These are phyloP conservation scores for Mycena indigotica DNA, from an alignment of 768 basidiomycete species.

Conservation along the genomic window DNA sequence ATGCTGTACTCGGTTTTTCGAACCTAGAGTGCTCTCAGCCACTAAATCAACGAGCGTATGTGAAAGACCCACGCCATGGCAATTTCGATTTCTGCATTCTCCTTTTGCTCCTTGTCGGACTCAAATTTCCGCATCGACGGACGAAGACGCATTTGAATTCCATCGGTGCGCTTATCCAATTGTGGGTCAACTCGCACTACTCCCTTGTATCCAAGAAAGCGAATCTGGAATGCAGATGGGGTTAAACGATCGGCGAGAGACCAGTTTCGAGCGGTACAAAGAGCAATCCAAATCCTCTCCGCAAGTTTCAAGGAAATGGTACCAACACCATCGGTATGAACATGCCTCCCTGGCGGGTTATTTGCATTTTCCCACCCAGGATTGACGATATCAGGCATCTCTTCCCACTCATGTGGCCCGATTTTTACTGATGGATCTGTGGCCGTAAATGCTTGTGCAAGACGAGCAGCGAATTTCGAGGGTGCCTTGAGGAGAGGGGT, in stretches of 20 bases:
- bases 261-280: conserved; percentile 48
- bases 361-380: conserved; percentile 25
- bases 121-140: conserved; percentile 78
- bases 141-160: conserved; percentile 70
- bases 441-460: conserved; percentile 83
- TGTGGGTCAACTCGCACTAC: conserved; percentile 69
- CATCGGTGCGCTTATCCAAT: conserved; percentile 44
- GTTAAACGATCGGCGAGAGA: conserved; percentile 37
- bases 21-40: conserved; percentile 32
- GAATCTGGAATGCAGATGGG: conserved; percentile 70
- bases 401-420: conserved; percentile 57
- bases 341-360: conserved; percentile 28
- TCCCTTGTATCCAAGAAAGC: conserved; percentile 84
- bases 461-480: conserved; percentile 80
- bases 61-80: conserved; percentile 41
- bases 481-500: conserved; percentile 52
- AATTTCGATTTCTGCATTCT: conserved; percentile 70
- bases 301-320: conserved; percentile 68
- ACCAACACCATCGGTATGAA: conserved; percentile 80
- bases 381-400: conserved; percentile 56
- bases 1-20: conserved; percentile 57
- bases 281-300: conserved; percentile 57
- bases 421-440: conserved; percentile 75
- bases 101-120: conserved; percentile 42
- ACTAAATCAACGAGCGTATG: background rate